These are phyloP conservation scores for Lasiodiplodia sp. DNA, from an alignment of 2,329 filamentous ascomycete genomes.

Conservation along the genomic window DNA sequence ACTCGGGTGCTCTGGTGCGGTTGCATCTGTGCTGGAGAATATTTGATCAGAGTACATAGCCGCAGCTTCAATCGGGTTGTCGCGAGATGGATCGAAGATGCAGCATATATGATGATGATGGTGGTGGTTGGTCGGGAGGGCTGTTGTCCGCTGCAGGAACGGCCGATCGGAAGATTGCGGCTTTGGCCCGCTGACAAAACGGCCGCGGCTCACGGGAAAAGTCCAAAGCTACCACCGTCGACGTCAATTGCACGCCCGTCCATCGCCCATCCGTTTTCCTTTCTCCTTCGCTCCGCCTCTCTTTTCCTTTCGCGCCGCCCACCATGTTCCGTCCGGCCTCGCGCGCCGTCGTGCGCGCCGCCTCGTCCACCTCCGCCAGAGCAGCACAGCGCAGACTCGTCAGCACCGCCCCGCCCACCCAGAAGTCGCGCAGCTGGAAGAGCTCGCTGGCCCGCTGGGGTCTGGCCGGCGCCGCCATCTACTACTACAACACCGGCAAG, in stretches of 20 bases:
- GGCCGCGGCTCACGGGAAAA: conserved; percentile 1
- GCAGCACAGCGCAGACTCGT: conserved; percentile 57
- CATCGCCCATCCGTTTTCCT: conserved; percentile 8
- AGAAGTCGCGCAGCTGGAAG: conserved; percentile 83
- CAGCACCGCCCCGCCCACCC: conserved; percentile 65
- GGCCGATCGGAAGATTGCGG: conserved; percentile 18
- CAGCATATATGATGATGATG: background rate
- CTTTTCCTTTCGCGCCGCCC: background rate
- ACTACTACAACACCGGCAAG: conserved; percentile 92
- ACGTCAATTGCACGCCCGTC: conserved; percentile 23
- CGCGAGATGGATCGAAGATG: background rate
- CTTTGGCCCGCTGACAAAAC: conserved; percentile 18
- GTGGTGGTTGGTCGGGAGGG: background rate
- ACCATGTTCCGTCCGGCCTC: conserved; percentile 62
- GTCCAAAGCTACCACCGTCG: conserved; percentile 3
- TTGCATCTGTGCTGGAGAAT: background rate
- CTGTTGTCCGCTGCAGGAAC: conserved; percentile 8
- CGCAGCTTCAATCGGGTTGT: background rate
- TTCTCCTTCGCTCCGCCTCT: background rate
- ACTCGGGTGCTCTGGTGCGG: too few relatives aligned
- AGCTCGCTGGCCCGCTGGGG: conserved; percentile 76
- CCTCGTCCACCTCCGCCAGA: conserved; percentile 40
- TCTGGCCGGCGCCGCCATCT: conserved; percentile 77
- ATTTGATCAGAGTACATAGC: background rate
- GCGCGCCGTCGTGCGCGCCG: conserved; percentile 49